phyloP scores from a whole-genome alignment of 176 grass and related monocot species.

The Typha latifolia region DNA sequence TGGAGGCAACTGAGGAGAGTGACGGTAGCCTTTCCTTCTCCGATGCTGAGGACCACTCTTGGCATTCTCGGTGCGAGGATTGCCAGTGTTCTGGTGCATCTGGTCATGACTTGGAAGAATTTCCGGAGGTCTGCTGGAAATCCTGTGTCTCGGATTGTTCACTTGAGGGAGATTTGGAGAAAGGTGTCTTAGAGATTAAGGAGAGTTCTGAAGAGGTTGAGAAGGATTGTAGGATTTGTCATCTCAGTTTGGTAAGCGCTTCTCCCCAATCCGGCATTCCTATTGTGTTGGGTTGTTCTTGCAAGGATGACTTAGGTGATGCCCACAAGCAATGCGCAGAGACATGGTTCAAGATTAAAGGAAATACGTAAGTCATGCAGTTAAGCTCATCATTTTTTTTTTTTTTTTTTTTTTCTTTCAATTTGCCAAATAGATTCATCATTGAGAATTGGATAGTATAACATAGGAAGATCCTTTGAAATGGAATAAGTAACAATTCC shows the following conservation, averaged over 20 bases:
- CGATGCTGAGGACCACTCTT: conserved; percentile 60
- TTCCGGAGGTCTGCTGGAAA: not conserved
- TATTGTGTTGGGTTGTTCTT: conserved; percentile 88
- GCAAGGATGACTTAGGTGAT: conserved; percentile 78
- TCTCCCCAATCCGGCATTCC: conserved; percentile 51
- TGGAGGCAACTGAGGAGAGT: conserved; percentile 20
- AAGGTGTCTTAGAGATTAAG: not conserved
- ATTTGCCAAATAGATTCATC: not conserved
- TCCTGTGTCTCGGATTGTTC: not conserved
- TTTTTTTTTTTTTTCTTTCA: no score
- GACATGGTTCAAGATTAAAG: conserved; percentile 99
- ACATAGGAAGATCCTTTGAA: no score
- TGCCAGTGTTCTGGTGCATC: not conserved
- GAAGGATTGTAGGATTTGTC: conserved; percentile 79
- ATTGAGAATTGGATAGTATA: no score
- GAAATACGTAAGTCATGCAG: conserved; percentile 67
- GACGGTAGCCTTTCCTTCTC: conserved; percentile 55
- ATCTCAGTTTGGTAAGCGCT: conserved; percentile 65
- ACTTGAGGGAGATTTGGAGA: not conserved
- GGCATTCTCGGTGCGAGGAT: conserved; percentile 31
- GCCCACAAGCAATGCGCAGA: conserved; percentile 98
- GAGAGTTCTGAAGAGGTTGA: not conserved
- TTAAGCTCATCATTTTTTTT: not conserved
- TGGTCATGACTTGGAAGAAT: not conserved
- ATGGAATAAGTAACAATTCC: no score